These are phyloP conservation scores for Metschnikowia baotianmanensis DNA, from an alignment of 805 yeast species.

Conservation along the genomic window DNA sequence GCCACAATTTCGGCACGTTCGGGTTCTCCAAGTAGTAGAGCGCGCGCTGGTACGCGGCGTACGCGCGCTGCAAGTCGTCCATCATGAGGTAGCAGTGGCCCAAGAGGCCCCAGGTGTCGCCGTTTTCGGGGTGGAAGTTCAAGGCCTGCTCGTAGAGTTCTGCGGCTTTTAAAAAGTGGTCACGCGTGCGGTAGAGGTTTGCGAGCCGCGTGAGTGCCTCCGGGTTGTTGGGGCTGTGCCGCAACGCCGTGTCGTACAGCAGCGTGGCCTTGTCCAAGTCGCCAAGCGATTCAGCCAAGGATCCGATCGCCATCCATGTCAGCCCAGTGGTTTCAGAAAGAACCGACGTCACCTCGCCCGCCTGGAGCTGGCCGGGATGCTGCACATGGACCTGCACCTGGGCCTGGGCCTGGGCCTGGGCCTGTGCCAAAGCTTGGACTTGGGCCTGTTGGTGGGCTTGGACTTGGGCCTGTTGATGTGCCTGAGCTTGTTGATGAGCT, in stretches of 20 bases:
- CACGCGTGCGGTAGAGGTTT: conserved; percentile 81
- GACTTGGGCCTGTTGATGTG: conserved; percentile 12
- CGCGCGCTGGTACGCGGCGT: conserved; percentile 96
- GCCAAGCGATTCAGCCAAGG: conserved; percentile 84
- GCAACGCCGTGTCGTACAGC: conserved; percentile 83
- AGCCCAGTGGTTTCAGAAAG: conserved; percentile 60
- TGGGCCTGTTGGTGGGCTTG: conserved; percentile 15
- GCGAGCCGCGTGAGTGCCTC: conserved; percentile 85
- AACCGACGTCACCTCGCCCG: conserved; percentile 16
- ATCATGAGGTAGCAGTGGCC: conserved; percentile 97
- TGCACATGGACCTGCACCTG: conserved; percentile 13
- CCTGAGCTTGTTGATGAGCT: conserved; percentile 9
- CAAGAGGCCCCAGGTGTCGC: conserved; percentile 95
- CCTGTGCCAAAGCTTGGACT: conserved; percentile 14
- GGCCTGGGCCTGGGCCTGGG: conserved; percentile 15
- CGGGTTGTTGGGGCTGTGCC: conserved; percentile 82
- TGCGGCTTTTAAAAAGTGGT: conserved; percentile 90
- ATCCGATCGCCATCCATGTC: conserved; percentile 88
- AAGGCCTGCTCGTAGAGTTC: conserved; percentile 89
- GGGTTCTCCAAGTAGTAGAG: conserved; percentile 87
- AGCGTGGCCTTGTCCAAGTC: conserved; percentile 86
- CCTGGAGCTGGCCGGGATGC: conserved; percentile 6
- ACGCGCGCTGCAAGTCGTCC: conserved; percentile 94
- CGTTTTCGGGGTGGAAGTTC: conserved; percentile 77
- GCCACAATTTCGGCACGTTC: conserved; percentile 96